Evolutionary conservation across 768 basidiomycete genomes (phyloP), one percentile per base, ranked within the genome.

Genomic region (Suillus paluster): DNA sequence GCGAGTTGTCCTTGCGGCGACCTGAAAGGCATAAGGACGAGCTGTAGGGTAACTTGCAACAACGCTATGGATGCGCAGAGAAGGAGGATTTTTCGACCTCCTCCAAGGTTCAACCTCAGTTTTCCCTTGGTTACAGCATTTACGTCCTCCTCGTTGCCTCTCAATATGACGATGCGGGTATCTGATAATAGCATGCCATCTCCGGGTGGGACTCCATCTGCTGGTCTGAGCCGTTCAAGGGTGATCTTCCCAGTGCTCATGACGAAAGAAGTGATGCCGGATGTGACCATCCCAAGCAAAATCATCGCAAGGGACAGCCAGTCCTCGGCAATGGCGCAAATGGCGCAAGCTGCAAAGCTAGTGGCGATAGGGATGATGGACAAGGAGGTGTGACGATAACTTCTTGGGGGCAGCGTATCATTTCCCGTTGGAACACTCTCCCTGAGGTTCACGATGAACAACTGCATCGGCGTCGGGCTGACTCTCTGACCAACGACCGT

Each of bases 1-100:
- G 77, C 67, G 61, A 75, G 55, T 58, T 78, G 77, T 9, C 77
- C 75, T 14, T 75, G 71, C 10, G 74, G 67, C 2, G 58, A 58
- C 14, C 70, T 70, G 59, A 73, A 76, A 2, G 77, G 74, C 27
- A 77, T 67, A 39, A 76, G 66, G 45, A 76, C 45, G 17, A 77
- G 67, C 38, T 77, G 77, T 9, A 60, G 33, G n/a, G 76, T 30
- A 67, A 68, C 73, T 42, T 77, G 73, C 38, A 8, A 39, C 7
- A 25, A 27, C 6, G 25, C 54, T 19, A 55, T 25, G 17, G 19
- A 39, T 2, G 25, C 54, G 17, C 54, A 39, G 14, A 38, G 17
- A 55, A 39, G 54, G 38, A 55, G 23, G 6, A 23, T 27, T 23
- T 19, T 39, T 19, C 23, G 3, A 2, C 54, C 41, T 15, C 64